Conservation (phyloP, 495 filamentous ascomycete species). For the Aspergillus taichungensis region DNA sequence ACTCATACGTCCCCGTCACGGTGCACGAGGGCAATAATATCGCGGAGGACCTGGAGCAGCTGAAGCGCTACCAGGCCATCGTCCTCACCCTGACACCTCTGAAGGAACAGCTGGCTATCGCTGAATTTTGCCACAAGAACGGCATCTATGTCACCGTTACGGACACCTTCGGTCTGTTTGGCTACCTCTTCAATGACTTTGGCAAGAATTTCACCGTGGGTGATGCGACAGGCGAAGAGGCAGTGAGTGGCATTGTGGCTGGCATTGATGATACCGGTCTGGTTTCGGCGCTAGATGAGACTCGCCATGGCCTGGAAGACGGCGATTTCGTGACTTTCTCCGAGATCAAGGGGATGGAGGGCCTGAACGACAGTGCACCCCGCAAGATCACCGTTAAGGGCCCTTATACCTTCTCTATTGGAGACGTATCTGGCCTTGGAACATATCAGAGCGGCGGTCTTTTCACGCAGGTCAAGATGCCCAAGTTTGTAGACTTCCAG, state of each 20-base stretch:
- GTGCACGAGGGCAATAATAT: slow-evolving; percentile 60
- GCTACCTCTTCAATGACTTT: slow-evolving; percentile 94
- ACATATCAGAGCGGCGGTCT: slow-evolving; percentile 81
- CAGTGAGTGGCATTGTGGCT: slow-evolving; percentile 82
- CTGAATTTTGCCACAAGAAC: slow-evolving; percentile 87
- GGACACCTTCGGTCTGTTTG: slow-evolving; percentile 90
- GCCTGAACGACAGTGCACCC: slow-evolving; percentile 69
- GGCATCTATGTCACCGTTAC: slow-evolving; percentile 82
- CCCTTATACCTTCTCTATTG: slow-evolving; percentile 95
- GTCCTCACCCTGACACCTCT: slow-evolving; percentile 81
- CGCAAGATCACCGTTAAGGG: slow-evolving; percentile 88
- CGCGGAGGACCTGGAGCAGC: slow-evolving; percentile 58
- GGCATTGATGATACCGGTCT: slow-evolving; percentile 79
- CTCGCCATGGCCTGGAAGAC: slow-evolving; percentile 89
- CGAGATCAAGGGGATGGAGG: slow-evolving; percentile 90
- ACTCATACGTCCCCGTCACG: slow-evolving; percentile 86
- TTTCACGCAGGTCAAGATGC: slow-evolving; percentile 95
- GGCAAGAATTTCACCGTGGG: slow-evolving; percentile 84
- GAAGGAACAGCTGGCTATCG: slow-evolving; percentile 68
- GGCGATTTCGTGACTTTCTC: slow-evolving; percentile 94
- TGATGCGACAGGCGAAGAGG: slow-evolving; percentile 85
- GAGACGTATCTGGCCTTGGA: slow-evolving; percentile 80
- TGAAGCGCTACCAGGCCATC: slow-evolving; percentile 84
- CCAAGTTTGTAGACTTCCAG: slow-evolving; percentile 87
- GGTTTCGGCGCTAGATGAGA: slow-evolving; percentile 93